phyloP scores from a whole-genome alignment of 1,284 basidiomycete species.

The Moesziomyces globuligerus region DNA sequence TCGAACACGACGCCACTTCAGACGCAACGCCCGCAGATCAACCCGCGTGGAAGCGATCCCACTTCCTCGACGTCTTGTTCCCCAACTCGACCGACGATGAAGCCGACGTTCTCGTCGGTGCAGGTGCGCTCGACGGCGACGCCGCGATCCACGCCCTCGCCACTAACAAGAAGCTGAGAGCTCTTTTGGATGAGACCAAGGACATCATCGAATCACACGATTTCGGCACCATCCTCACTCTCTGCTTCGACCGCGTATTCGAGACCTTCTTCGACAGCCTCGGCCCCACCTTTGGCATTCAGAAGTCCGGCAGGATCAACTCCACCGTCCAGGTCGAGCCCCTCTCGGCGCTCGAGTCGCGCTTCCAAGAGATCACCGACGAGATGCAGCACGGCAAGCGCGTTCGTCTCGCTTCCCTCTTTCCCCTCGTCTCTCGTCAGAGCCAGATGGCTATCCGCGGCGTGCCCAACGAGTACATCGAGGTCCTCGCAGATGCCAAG shows the following conservation, averaged over 20 bases:
- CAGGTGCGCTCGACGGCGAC: conserved; percentile 53
- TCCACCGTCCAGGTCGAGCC: conserved; percentile 31
- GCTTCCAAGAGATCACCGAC: conserved; percentile 42
- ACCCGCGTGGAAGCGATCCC: conserved; percentile 20
- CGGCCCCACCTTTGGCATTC: conserved; percentile 66
- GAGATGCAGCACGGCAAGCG: conserved; percentile 69
- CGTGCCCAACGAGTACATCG: conserved; percentile 82
- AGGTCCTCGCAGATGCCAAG: conserved; percentile 68
- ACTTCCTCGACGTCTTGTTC: conserved; percentile 57
- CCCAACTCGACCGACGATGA: conserved; percentile 52
- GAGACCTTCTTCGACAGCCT: conserved; percentile 73
- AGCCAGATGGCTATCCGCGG: conserved; percentile 77
- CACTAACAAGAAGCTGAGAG: conserved; percentile 72
- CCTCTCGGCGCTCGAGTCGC: conserved; percentile 70
- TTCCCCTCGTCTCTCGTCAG: conserved; percentile 82
- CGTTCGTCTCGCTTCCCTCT: conserved; percentile 77
- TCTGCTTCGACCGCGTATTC: conserved; percentile 77
- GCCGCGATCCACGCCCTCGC: conserved; percentile 14
- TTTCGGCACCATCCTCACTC: conserved; percentile 76
- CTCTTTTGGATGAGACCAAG: conserved; percentile 78
- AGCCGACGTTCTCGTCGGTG: conserved; percentile 54
- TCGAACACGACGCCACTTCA: conserved; percentile 22
- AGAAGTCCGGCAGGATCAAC: conserved; percentile 17
- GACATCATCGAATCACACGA: conserved; percentile 75
- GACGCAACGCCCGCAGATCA: conserved; percentile 6